Evolutionary conservation across 2,329 filamentous ascomycete species (phyloP).

Genomic region (Dothideomycetidae sp.): DNA sequence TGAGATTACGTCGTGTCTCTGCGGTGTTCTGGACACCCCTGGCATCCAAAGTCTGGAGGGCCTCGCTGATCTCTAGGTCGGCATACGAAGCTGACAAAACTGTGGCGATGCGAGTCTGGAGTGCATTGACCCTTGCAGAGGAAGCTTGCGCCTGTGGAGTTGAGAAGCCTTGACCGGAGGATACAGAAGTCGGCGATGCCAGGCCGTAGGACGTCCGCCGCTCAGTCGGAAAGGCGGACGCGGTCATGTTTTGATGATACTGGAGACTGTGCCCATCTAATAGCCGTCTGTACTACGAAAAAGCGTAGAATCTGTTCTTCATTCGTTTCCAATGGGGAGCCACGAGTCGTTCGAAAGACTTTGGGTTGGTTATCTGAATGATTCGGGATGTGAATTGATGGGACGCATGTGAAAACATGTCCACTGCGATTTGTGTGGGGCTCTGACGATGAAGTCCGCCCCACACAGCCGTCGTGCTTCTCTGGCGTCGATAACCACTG

Average conservation of each 20-base stretch:
- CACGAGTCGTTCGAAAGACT: no score
- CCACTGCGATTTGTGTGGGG: no score
- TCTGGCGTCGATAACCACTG: no score
- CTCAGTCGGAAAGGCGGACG: conserved; percentile 1
- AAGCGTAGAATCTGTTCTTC: no score
- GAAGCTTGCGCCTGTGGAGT: conserved; percentile 10
- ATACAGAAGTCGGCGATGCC: background rate
- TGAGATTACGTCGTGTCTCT: conserved; percentile 63
- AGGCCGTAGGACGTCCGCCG: background rate
- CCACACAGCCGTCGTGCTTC: no score
- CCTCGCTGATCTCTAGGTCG: conserved; percentile 80
- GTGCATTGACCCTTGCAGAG: conserved; percentile 42
- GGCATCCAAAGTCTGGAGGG: conserved; percentile 62
- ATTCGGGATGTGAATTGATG: no score
- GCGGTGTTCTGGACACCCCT: conserved; percentile 58
- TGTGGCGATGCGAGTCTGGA: conserved; percentile 68
- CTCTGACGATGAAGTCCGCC: no score
- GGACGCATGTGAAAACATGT: no score
- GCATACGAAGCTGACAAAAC: conserved; percentile 87
- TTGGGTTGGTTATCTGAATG: no score
- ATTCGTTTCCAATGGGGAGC: no score
- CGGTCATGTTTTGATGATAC: background rate
- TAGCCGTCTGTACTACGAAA: no score
- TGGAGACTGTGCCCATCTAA: no score
- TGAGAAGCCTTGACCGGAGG: background rate